These are phyloP conservation scores for Ustilago esculenta DNA, from an alignment of 1,284 basidiomycete species.

Conservation along the genomic window DNA sequence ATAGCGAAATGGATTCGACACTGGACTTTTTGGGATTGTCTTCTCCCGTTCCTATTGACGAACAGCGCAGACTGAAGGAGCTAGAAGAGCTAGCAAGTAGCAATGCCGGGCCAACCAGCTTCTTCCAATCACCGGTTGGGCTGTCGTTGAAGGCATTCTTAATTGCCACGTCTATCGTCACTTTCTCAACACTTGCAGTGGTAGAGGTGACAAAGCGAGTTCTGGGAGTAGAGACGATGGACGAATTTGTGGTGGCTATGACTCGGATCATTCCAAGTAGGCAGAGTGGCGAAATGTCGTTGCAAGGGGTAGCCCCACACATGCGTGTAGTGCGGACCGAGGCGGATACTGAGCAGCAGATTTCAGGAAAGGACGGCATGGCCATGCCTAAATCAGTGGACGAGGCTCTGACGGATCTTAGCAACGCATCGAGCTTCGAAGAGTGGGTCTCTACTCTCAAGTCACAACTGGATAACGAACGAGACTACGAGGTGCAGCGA, in stretches of 20 bases:
- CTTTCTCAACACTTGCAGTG: constrained; percentile 13
- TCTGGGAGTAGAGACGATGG: constrained; percentile 40
- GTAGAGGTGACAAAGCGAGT: constrained; percentile 26
- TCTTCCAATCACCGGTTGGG: constrained; percentile 40
- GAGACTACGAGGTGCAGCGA: constrained; percentile 37
- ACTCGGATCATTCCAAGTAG: constrained; percentile 32
- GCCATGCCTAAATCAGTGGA: constrained; percentile 24
- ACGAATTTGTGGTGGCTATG: constrained; percentile 48
- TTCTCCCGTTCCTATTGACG: constrained; percentile 23
- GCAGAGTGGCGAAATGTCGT: constrained; percentile 4
- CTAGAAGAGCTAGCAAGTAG: constrained; percentile 6
- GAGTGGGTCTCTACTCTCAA: constrained; percentile 41
- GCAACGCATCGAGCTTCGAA: constrained; percentile 38
- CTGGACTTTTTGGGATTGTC: constrained; percentile 46
- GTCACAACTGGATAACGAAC: constrained; percentile 38
- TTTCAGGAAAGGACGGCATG: neutral
- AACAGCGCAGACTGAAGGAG: constrained; percentile 25
- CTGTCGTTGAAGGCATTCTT: constrained; percentile 44
- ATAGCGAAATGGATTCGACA: constrained; percentile 46
- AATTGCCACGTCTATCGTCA: constrained; percentile 43
- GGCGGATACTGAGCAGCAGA: neutral
- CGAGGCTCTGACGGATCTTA: constrained; percentile 32
- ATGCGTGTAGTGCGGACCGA: constrained; percentile 25
- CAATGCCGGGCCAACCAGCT: constrained; percentile 7
- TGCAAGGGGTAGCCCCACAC: constrained; percentile 29